Base-by-base conservation (phyloP, 2,329 filamentous ascomycete species). In the Volutella citrinella region DNA sequence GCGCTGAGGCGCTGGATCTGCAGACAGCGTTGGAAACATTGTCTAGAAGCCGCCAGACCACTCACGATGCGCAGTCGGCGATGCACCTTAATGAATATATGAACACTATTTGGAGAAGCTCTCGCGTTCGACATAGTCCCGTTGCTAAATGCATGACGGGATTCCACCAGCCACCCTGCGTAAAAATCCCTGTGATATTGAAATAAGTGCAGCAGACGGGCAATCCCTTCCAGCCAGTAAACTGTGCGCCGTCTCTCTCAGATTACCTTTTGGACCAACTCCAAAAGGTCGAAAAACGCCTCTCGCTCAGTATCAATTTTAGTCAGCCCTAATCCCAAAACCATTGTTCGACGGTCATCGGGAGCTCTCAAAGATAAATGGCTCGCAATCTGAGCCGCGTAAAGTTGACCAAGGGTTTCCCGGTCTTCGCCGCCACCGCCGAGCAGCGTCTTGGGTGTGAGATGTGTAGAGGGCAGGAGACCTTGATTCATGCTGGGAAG, bases 361-460 rank as follows among this genome's bases (percentile, higher is more conserved):
- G 87, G 80, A 32, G 85, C 74, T 43, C 81, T 81, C 40, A 83
- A 78, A 13, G 82, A 73, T 39, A 98, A 76, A 23, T 84, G 78
- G 53, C 82, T 94, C 6, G 84, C 93, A 46, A 97, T 83, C 54
- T 96, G 91, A 26, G 87, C 87, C 4, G 90, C 90, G 54, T 94
- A 84, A 3, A 96, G 77, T 59, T 96, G 90, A 2, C 88, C 91
- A 6, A 94, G 62, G 1, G 84, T 87, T 55, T 96, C 89, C 26
- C 89, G 76, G 28, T 86, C 81, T 32, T 83, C 74, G 19, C 83
- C 80, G 27, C 90, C 88, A 9, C 84, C 89, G 4, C 93, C 93
- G 1, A 98, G 72, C 4, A 98, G 68, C 0, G 89, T 95, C 22
- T 81, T 91, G 2, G 93, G 87, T 1, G 87, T 95, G 25, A 97